phyloP scores from a whole-genome alignment of 768 basidiomycete species.

The Mycena kentingensis region DNA sequence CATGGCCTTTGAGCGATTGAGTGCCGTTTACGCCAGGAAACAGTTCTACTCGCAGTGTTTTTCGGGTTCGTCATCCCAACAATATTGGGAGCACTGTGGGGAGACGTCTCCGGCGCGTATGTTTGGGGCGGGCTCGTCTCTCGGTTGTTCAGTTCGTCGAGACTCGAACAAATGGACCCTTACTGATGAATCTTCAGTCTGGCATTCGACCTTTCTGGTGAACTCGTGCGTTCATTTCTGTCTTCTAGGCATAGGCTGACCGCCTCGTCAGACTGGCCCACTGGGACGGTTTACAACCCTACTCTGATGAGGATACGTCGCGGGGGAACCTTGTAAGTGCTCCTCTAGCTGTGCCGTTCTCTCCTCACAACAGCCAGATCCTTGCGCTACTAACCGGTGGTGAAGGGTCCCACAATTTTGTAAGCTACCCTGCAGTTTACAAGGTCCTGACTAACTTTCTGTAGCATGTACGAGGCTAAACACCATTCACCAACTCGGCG shows the following conservation, averaged over 20 bases:
- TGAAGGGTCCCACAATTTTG: constrained; percentile 80
- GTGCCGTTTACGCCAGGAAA: too few relatives aligned
- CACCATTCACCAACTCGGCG: neutral
- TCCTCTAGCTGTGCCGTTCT: neutral
- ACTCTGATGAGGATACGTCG: constrained; percentile 80
- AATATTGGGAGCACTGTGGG: constrained; percentile 55
- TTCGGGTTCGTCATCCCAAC: constrained; percentile 63
- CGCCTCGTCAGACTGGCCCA: constrained; percentile 60
- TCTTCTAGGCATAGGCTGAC: neutral
- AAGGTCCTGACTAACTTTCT: neutral
- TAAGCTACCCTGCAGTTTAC: constrained; percentile 35
- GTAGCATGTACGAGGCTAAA: constrained; percentile 48
- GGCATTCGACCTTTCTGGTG: constrained; percentile 73
- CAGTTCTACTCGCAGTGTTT: constrained; percentile 62
- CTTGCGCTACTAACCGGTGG: constrained; percentile 71
- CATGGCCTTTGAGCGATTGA: neutral
- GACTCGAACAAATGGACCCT: neutral
- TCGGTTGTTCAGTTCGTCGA: constrained; percentile 42
- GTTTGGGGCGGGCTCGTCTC: constrained; percentile 73
- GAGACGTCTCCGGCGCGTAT: constrained; percentile 66
- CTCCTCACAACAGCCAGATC: constrained; percentile 41
- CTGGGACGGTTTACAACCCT: constrained; percentile 79
- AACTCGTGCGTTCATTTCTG: constrained; percentile 56
- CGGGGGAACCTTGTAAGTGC: constrained; percentile 65
- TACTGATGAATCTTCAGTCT: constrained; percentile 42